phyloP scores from a whole-genome alignment of 83 land plant genomes.

The Thuja plicata region DNA sequence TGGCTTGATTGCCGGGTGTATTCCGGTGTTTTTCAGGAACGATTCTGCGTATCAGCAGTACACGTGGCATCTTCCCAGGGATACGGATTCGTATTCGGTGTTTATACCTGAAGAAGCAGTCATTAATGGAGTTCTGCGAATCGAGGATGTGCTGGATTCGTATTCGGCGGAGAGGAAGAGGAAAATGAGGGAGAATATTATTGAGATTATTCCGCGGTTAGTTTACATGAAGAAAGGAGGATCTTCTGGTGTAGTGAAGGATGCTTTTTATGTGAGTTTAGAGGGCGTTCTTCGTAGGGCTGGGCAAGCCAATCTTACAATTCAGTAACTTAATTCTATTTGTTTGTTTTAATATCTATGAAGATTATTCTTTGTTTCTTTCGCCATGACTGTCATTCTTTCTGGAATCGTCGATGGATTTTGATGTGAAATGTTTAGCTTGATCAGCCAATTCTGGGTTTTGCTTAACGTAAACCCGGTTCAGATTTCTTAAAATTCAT shows the following conservation, averaged over 20 bases:
- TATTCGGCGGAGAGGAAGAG: slow-evolving; percentile 34
- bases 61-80: slow-evolving; percentile 16
- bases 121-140: neutral
- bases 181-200: slow-evolving; percentile 39
- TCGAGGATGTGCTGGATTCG: slow-evolving; percentile 46
- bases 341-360: too few relatives aligned
- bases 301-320: neutral
- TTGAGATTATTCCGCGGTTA: slow-evolving; percentile 52
- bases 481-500: too few relatives aligned
- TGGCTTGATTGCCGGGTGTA: slow-evolving; percentile 13
- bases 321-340: neutral
- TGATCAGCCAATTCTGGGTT: too few relatives aligned
- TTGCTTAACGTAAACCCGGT: too few relatives aligned
- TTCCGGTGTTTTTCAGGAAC: slow-evolving; percentile 19
- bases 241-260: slow-evolving; percentile 41
- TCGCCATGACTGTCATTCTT: too few relatives aligned
- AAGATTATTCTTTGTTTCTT: too few relatives aligned
- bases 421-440: too few relatives aligned
- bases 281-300: slow-evolving; percentile 53
- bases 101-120: neutral
- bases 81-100: slow-evolving; percentile 2
- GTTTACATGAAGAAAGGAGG: slow-evolving; percentile 35
- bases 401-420: too few relatives aligned
- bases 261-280: slow-evolving; percentile 78
- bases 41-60: slow-evolving; percentile 20